Conservation (phyloP, 2,329 filamentous ascomycete species). For the Alternaria brassicae region DNA sequence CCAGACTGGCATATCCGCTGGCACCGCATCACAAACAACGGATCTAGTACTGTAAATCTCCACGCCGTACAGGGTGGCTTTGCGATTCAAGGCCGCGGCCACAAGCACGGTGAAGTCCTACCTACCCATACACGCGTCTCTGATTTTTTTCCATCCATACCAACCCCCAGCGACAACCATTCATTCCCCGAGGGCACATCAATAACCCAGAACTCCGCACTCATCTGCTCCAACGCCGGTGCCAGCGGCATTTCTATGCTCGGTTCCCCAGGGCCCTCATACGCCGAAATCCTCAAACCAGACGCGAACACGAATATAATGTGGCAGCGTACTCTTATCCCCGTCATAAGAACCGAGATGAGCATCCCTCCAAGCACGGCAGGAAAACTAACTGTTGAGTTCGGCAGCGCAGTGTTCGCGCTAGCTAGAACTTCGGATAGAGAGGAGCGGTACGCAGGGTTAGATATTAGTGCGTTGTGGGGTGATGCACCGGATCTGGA, state of each 20-base stretch:
- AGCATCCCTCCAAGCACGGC: neutral
- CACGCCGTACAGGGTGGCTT: conserved; percentile 38
- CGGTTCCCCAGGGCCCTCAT: neutral
- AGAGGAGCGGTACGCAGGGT: conserved; percentile 17
- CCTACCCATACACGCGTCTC: conserved; percentile 2
- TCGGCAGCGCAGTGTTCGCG: conserved; percentile 37
- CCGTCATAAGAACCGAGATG: conserved; percentile 23
- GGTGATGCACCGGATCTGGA: conserved; percentile 27
- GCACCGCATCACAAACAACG: conserved; percentile 27
- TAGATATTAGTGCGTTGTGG: conserved; percentile 31
- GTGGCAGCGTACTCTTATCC: conserved; percentile 45
- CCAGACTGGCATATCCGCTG: conserved; percentile 41
- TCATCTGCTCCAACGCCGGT: conserved; percentile 41
- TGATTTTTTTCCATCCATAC: neutral
- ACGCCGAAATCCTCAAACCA: conserved; percentile 36
- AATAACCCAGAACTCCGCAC: conserved; percentile 4
- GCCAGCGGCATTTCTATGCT: conserved; percentile 34
- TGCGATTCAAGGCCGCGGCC: conserved; percentile 38
- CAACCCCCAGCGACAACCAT: neutral
- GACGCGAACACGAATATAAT: conserved; percentile 48
- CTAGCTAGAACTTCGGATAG: conserved; percentile 24
- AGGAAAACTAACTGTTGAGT: neutral
- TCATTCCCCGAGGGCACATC: conserved; percentile 30
- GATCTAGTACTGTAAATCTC: neutral
- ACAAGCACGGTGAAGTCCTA: conserved; percentile 28